These are phyloP conservation scores for Mucor sp. DNA, from an alignment of 371 early-diverging fungal genomes.

Conservation along the genomic window DNA sequence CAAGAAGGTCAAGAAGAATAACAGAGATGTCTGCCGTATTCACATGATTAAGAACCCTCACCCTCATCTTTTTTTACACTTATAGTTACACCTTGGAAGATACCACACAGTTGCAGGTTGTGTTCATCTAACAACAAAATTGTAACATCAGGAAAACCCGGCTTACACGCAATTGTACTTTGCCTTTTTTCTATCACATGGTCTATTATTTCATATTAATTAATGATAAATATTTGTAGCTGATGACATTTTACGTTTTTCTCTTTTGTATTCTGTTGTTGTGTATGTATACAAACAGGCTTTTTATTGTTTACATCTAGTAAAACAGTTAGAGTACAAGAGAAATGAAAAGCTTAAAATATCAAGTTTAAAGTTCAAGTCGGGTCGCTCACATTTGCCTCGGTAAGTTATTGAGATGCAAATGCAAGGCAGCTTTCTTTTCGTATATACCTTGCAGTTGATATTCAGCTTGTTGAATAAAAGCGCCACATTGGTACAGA, in stretches of 20 bases:
- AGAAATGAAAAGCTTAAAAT: background rate
- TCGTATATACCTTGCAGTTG: background rate
- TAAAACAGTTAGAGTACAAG: background rate
- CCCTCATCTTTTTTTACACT: background rate
- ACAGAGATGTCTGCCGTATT: background rate
- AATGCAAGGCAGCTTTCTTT: background rate
- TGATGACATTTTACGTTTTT: background rate
- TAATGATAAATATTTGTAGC: background rate
- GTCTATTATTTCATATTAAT: background rate
- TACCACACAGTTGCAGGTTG: background rate
- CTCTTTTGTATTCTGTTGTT: background rate
- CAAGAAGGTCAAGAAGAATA: background rate
- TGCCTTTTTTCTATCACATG: slow-evolving; percentile 13
- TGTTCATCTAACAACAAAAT: background rate
- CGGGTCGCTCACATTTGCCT: background rate
- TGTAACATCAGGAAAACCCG: slow-evolving; percentile 4
- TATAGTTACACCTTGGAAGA: background rate
- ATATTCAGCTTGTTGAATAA: background rate
- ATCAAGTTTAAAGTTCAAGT: background rate
- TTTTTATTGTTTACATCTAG: background rate
- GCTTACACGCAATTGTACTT: background rate
- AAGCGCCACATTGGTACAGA: background rate
- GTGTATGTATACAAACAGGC: background rate
- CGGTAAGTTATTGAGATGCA: background rate
- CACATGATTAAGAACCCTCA: background rate